Evolutionary conservation across 768 basidiomycete species (phyloP), one percentile per base, ranked within the genome.

Genomic region (Chlorophyllum brunneum): DNA sequence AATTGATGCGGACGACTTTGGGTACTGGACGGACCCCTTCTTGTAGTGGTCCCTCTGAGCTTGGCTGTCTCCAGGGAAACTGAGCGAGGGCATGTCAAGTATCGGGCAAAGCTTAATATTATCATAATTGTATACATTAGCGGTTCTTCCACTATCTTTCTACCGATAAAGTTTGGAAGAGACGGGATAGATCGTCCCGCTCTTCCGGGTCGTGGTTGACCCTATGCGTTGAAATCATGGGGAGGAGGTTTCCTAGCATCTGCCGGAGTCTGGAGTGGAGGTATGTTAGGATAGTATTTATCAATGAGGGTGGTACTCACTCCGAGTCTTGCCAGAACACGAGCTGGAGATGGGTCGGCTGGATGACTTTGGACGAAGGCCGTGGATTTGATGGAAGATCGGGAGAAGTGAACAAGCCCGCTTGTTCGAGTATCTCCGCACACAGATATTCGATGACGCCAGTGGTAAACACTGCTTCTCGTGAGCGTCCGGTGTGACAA

Each of bases 401-500:
- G n/a, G n/a, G n/a, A n/a, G 48, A 50, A 13, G 26, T 50, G 37
- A 50, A 7, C 26, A 30, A 50, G 37, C 91, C 91, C 48, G 91
- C 88, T 39, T 92, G 75, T 68, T 93, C 91, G 47, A 92, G 79
- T 62, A 94, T 83, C 68, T 94, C 92, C 24, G 91, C 92, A 5
- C 83, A 80, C 31, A 94, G 79, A 67, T 94, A 93, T 68, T 93
- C 92, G 23, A 93, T 78, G 49, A 92, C 90, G 46, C 88, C 88
- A 53, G 89, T 84, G 53, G 91, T 80, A 69, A 90, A 92, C 44
- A 91, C 91, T 85, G 51, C 13, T 1, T 24, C 5, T 15, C 5
- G 29, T 47, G 2, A 51, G 46, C 27, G 54, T 46, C 26, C 20
- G 22, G 22, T 15, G 18, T 44, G 7, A 22, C 20, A 13, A 30